Conservation (phyloP, 2,329 filamentous ascomycete genomes). For the Fusarium siculi region DNA sequence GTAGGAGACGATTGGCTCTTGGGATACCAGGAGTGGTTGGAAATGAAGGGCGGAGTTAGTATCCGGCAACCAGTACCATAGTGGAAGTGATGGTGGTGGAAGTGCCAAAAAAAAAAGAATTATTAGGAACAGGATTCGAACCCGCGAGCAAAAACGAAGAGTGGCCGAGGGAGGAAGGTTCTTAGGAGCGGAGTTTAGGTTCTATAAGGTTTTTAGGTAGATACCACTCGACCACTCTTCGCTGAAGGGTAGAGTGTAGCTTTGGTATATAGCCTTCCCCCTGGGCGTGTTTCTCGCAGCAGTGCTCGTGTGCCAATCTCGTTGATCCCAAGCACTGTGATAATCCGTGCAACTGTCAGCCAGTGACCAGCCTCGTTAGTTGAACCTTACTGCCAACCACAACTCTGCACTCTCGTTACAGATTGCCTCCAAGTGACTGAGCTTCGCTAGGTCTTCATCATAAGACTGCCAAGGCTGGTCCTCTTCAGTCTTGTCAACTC, state of each 20-base stretch:
- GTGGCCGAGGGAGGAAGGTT: neutral
- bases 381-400: neutral
- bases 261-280: neutral
- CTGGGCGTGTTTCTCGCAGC: neutral
- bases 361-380: neutral
- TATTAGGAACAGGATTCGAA: neutral
- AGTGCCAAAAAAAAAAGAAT: fast-evolving
- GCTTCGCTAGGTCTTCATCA: fast-evolving
- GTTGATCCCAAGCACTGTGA: neutral
- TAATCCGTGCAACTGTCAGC: neutral
- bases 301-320: neutral
- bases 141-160: slow-evolving; percentile 8
- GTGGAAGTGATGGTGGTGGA: too few species aligned
- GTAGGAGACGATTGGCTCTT: fast-evolving
- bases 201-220: slow-evolving; percentile 4
- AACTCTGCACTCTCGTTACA: neutral
- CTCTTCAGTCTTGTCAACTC: neutral
- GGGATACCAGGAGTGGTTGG: fast-evolving
- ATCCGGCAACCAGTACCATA: neutral
- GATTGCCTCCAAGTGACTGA: neutral
- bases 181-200: neutral
- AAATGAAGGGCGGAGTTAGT: too few species aligned
- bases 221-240: slow-evolving; percentile 24
- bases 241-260: neutral
- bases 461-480: fast-evolving